These are phyloP conservation scores for Lachnellula subtilissima DNA, from an alignment of 2,329 filamentous ascomycete species.

Conservation along the genomic window DNA sequence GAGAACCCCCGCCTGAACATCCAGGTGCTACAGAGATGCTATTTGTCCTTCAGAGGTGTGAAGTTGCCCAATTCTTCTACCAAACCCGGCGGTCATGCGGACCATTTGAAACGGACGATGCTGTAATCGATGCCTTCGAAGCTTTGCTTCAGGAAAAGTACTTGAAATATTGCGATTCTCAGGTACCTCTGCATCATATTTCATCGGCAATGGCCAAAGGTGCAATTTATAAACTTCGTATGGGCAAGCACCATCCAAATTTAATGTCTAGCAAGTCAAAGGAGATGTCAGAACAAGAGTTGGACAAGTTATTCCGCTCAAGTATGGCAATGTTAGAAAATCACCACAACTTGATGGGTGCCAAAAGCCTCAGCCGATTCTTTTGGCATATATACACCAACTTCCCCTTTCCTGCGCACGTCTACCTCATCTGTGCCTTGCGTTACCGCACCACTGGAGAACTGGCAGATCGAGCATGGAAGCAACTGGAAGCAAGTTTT, in stretches of 20 bases:
- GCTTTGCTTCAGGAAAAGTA: conserved; percentile 35
- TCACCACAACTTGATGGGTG: conserved; percentile 26
- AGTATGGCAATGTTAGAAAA: conserved; percentile 23
- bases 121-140: conserved; percentile 29
- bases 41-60: conserved; percentile 32
- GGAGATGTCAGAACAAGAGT: conserved; percentile 10
- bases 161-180: conserved; percentile 36
- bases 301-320: conserved; percentile 13
- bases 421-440: conserved; percentile 29
- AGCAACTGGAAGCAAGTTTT: conserved; percentile 4
- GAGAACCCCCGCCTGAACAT: conserved; percentile 37
- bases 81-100: neutral
- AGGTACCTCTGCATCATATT: conserved; percentile 33
- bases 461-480: conserved; percentile 26
- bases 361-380: conserved; percentile 22
- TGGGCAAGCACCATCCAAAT: conserved; percentile 19
- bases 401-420: conserved; percentile 29
- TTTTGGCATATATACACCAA: conserved; percentile 31
- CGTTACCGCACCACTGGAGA: conserved; percentile 17
- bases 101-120: neutral
- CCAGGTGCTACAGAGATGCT: conserved; percentile 43
- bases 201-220: conserved; percentile 14
- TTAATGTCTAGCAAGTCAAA: conserved; percentile 6
- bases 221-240: conserved; percentile 17
- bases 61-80: conserved; percentile 24